Base-by-base conservation (phyloP, 83 land plant genomes). In the Larix sibirica region DNA sequence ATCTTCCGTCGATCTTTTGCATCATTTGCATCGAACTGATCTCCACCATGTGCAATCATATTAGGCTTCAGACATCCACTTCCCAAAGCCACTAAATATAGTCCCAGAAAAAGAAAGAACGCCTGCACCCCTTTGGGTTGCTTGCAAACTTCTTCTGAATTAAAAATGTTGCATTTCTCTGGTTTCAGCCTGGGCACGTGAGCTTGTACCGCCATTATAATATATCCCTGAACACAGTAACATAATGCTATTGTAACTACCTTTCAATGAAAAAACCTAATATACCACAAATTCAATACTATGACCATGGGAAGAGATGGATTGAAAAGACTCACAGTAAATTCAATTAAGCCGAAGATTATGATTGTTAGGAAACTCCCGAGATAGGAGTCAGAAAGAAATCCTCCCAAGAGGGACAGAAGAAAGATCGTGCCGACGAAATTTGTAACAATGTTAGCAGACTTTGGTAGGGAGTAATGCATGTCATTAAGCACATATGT, bases 61-160 rank as follows among this genome's bases (percentile, higher is more conserved):
- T 93, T 93, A 3, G 96, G 96, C 85, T 93, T 93, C 47, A 93
- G 62, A 70, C 94, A 93, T 8, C 96, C 96, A 73, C 96, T 93
- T 1, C 96, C 96, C 61, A 93, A 23, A 40, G 96, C 96, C 62
- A 91, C 92, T 60, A 93, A 74, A 70, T 93, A 93, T 5, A 94
- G 87, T 42, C 93, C 93, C 47, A 84, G n/a, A 66, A 78, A 94
- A 79, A 94, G 90, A 18, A 91, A 83, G 16, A 85, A 18, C 8
- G 92, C 93, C 67, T 91, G 85, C 42, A 88, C 81, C 0, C 90
- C 92, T 28, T 91, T 87, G 63, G 94, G 91, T 73, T 91, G 88
- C 21, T 36, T 40, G 73, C 96, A 94, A 28, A 28, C 33, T 3
- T 4, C 40, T 60, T 68, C 67, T 62, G 61, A 67, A 0, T 56